Evolutionary conservation across 164 flowering plant genomes (phyloP).

Genomic region (Umbellularia californica): DNA sequence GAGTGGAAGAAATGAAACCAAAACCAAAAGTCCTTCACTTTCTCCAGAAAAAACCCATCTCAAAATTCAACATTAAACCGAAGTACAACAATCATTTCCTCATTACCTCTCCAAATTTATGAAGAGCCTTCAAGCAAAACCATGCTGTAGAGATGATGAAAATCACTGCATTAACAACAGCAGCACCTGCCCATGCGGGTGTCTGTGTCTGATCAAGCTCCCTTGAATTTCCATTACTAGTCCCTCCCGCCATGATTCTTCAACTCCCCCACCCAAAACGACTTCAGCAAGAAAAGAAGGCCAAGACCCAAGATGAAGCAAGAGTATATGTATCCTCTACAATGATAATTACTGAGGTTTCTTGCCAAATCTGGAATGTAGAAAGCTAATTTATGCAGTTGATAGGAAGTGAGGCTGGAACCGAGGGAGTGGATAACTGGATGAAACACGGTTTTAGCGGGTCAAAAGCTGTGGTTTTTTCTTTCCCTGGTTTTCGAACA

Average conservation of each 20-base stretch:
- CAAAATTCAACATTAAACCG: neutral
- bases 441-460: neutral
- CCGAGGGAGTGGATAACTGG: neutral
- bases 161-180: conserved; percentile 54
- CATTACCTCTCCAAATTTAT: conserved; percentile 61
- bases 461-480: neutral
- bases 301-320: neutral
- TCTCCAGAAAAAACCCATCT: neutral
- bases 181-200: conserved; percentile 89
- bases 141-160: conserved; percentile 53
- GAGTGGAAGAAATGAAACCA: neutral
- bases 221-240: conserved; percentile 24
- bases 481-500: neutral
- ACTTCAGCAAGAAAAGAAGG: neutral
- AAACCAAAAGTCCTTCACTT: neutral
- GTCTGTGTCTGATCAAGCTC: conserved; percentile 56
- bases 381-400: too few relatives aligned
- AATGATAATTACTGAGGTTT: too few relatives aligned
- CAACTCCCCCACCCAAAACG: neutral
- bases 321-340: too few relatives aligned
- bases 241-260: conserved; percentile 39
- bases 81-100: neutral
- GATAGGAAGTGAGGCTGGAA: neutral
- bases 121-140: conserved; percentile 37
- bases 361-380: neutral